phyloP scores from a whole-genome alignment of 2,329 filamentous ascomycete genomes.

The Cladosporium sp. region DNA sequence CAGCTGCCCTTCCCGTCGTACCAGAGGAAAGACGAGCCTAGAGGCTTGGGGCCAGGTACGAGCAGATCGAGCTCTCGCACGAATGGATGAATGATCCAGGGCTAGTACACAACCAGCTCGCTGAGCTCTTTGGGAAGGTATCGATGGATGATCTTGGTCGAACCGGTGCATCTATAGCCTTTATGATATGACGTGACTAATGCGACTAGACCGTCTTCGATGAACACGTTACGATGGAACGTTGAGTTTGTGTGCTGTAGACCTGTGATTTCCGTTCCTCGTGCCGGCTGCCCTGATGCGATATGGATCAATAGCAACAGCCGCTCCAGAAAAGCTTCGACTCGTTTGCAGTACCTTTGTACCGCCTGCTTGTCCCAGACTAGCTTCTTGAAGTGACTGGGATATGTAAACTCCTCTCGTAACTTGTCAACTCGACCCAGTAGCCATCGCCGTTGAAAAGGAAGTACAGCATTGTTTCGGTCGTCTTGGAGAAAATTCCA shows the following conservation, averaged over 20 bases:
- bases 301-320: conserved; percentile 5
- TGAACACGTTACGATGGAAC: conserved; percentile 1
- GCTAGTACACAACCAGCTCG: conserved; percentile 19
- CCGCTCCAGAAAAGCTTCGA: not conserved
- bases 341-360: not conserved
- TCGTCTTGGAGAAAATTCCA: conserved; percentile 7
- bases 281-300: not conserved
- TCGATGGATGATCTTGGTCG: conserved; percentile 10
- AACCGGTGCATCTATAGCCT: conserved; percentile 4
- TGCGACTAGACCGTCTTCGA: conserved; percentile 9
- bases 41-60: not conserved
- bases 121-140: conserved; percentile 17
- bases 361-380: not conserved
- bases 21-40: not conserved
- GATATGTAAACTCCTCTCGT: conserved; percentile 1
- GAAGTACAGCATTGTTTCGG: not conserved
- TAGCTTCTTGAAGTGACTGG: not conserved
- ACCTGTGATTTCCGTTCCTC: conserved; percentile 7
- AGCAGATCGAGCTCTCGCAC: not conserved
- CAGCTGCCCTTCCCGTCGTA: not conserved
- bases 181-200: conserved; percentile 10
- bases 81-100: conserved; percentile 17
- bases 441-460: not conserved
- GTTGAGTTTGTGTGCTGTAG: conserved; percentile 3
- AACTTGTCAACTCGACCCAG: not conserved